Evolutionary conservation across 306 rosid species (phyloP).

Genomic region (Medicago arabica): DNA sequence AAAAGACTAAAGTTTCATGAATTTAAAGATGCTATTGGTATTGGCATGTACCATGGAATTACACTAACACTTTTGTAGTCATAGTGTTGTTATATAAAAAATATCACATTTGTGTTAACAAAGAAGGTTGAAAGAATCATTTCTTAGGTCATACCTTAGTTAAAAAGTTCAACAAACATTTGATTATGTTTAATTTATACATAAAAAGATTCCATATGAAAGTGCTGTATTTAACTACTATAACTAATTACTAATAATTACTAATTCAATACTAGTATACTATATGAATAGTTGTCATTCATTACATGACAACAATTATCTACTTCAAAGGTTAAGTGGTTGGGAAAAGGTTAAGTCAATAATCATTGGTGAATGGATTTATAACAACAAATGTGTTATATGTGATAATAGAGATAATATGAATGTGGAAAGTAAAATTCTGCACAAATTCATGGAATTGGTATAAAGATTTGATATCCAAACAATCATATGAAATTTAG

Average conservation of each 20-base stretch:
- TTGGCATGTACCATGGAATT: constrained; percentile 25
- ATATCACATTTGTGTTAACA: not conserved
- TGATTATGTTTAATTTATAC: constrained; percentile 38
- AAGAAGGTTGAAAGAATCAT: constrained; percentile 23
- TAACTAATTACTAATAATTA: constrained; percentile 1
- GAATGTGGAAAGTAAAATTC: constrained; percentile 27
- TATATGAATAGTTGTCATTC: constrained; percentile 36
- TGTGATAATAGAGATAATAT: not conserved
- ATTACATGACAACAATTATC: constrained; percentile 38
- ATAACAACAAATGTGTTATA: not conserved
- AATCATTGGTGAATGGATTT: not conserved
- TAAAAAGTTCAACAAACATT: constrained; percentile 30
- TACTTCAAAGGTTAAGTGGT: constrained; percentile 13
- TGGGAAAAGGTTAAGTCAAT: not conserved
- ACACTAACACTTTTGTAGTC: constrained; percentile 31
- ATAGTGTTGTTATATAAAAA: constrained; percentile 22
- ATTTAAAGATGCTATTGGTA: constrained; percentile 17
- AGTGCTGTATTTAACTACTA: constrained; percentile 39
- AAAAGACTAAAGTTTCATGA: constrained; percentile 35
- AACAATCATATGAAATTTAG: not conserved
- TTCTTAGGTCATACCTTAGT: constrained; percentile 42
- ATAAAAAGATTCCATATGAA: constrained; percentile 46
- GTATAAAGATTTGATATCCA: not conserved
- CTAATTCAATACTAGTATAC: not conserved
- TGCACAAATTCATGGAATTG: constrained; percentile 16